Conservation (phyloP, 2,329 filamentous ascomycete species). For the Penicillium psychrosexuale region DNA sequence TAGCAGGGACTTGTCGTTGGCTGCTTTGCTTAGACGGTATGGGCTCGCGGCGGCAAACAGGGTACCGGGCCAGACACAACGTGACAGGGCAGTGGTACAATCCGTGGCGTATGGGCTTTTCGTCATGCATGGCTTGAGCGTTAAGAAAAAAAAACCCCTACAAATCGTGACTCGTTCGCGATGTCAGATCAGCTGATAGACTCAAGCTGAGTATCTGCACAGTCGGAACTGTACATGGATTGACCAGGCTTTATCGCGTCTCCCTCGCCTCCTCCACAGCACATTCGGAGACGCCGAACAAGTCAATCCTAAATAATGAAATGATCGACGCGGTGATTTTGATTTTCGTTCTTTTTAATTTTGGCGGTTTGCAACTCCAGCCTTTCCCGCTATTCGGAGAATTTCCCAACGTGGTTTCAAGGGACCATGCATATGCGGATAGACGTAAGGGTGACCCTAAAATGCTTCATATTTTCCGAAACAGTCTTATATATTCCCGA, state of each 20-base stretch:
- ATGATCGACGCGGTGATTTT: neutral
- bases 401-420: slow-evolving; percentile 18
- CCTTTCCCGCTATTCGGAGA: slow-evolving; percentile 16
- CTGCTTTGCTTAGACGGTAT: slow-evolving; percentile 1
- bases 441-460: neutral
- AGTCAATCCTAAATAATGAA: neutral
- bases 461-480: neutral
- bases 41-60: slow-evolving; percentile 12
- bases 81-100: slow-evolving; percentile 10
- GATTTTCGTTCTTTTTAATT: slow-evolving; percentile 4
- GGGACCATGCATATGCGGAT: slow-evolving; percentile 6
- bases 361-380: neutral
- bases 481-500: neutral
- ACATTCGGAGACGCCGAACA: slow-evolving; percentile 25
- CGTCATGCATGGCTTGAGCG: slow-evolving; percentile 5
- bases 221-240: neutral
- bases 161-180: neutral
- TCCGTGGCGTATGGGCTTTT: slow-evolving; percentile 9
- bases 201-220: slow-evolving; percentile 13
- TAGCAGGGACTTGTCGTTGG: slow-evolving; percentile 9
- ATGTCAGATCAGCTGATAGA: neutral
- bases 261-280: slow-evolving; percentile 22
- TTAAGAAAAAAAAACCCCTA: neutral
- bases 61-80: slow-evolving; percentile 4
- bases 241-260: slow-evolving; percentile 14